A percentile compares a stretch with the other conserved stretches of the same genome.
These are phyloP conservation scores for Alloteropsis semialata DNA, from an alignment of 176 grass and related monocot species.

Conservation along the genomic window DNA sequence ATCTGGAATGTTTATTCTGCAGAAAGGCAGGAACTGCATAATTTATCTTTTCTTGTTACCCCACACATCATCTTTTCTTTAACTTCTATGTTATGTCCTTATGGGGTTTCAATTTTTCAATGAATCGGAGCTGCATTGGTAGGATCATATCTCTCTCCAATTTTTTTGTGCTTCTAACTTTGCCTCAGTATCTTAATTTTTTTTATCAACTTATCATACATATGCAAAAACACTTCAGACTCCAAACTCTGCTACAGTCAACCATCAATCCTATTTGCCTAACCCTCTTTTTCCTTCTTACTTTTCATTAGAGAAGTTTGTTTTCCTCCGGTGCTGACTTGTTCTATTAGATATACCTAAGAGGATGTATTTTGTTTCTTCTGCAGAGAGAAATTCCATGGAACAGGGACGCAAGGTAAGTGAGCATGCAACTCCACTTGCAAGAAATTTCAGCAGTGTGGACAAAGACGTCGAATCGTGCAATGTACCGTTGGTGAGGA, in stretches of 20 bases:
- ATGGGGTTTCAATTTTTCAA: not conserved
- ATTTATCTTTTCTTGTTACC: not conserved
- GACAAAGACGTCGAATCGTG: conserved; percentile 69
- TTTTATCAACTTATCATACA: not conserved
- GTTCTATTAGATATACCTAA: not conserved
- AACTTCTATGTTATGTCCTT: not conserved
- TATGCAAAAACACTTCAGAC: not conserved
- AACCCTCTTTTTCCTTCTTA: not conserved
- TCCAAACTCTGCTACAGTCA: not conserved
- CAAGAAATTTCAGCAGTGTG: conserved; percentile 63
- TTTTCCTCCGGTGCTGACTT: not conserved
- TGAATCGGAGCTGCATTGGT: not conserved
- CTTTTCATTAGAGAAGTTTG: not conserved
- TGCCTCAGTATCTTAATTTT: not conserved
- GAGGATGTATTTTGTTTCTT: conserved; percentile 18
- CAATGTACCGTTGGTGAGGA: conserved; percentile 42
- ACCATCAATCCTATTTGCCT: not conserved
- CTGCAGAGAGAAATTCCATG: conserved; percentile 73
- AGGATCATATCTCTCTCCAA: not conserved
- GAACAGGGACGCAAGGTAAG: conserved; percentile 68
- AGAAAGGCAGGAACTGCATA: conserved; percentile 56
- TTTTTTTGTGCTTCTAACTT: not conserved
- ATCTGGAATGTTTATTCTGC: conserved; percentile 78
- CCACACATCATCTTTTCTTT: not conserved
- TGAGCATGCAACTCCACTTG: conserved; percentile 71